Evolutionary conservation across 2,329 filamentous ascomycete genomes (phyloP), one percentile per base, ranked within the genome.

Genomic region (Aspergillus brasiliensis): DNA sequence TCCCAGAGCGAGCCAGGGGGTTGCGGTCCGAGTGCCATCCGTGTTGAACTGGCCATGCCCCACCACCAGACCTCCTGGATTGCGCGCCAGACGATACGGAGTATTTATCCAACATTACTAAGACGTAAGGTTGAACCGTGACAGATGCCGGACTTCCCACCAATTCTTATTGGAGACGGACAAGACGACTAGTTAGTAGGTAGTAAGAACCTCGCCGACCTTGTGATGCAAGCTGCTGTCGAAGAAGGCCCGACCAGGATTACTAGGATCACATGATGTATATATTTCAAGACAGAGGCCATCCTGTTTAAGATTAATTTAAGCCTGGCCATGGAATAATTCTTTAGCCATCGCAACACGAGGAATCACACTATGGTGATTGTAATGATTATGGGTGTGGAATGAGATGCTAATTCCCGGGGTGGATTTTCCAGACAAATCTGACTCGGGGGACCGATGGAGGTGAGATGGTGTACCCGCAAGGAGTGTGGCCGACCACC

Each of bases 11-110:
- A 52, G 51, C 31, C 38, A 42, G 42, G 52, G 51, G 23, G 28
- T 13, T 17, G 51, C 55, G 62, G 55, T 57, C 58, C 55, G 62
- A 64, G 62, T 62, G 60, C 38, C 46, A 57, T 59, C 53, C 59
- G 59, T 56, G 56, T 54, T 63, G 38, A 46, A 57, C 44, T 57
- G 47, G 23, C 17, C 51, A 56, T 56, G 52, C 62, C 62, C 62
- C 60, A 60, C 60, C 56, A 46, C 47, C 42, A 51, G 51, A 21
- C 52, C 37, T 56, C 52, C 42, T 51, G 37, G 34, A 46, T 46
- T 42, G 34, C 34, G 34, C 34, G 13, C 47, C 47, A 17, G 31
- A 15, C 51, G 27, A 42, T 23, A 27, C 25, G 37, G 38, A 55
- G 25, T 55, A 31, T 56, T 44, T 34, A 47, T 56, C 53, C 42